These are phyloP conservation scores for Cutaneotrichosporon sp. DNA, from an alignment of 1,284 basidiomycete genomes.

Conservation along the genomic window DNA sequence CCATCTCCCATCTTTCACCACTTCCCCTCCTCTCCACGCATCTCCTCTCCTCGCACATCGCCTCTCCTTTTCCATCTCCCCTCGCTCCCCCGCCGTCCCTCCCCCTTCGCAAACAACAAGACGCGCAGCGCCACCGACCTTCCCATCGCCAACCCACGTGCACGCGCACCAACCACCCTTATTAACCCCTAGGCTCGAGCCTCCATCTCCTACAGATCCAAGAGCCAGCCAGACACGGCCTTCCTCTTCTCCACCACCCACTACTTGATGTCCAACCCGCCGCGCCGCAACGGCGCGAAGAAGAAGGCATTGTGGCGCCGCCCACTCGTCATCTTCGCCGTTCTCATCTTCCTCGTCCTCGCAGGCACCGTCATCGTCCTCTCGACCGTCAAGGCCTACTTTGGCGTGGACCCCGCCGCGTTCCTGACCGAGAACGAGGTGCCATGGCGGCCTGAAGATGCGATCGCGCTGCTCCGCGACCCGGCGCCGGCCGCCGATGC, in stretches of 20 bases:
- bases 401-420: conserved; percentile 75
- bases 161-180: not conserved
- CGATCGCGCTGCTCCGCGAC: conserved; percentile 30
- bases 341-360: conserved; percentile 79
- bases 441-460: conserved; percentile 57
- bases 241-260: not conserved
- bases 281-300: conserved; percentile 3
- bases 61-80: no score
- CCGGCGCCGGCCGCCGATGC: not conserved
- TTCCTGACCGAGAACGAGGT: conserved; percentile 80
- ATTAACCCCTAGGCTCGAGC: not conserved
- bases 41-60: no score
- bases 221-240: not conserved
- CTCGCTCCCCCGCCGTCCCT: no score
- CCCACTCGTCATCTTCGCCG: conserved; percentile 66
- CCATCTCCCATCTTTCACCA: no score
- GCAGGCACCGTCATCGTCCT: conserved; percentile 90
- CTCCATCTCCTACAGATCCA: not conserved
- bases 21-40: no score
- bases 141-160: no score
- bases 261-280: not conserved
- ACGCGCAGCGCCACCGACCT: no score
- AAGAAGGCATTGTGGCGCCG: conserved; percentile 26
- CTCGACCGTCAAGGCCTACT: conserved; percentile 85
- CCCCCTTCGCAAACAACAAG: no score